Base-by-base conservation (phyloP, 768 basidiomycete genomes). In the Phylloporus arenicola region DNA sequence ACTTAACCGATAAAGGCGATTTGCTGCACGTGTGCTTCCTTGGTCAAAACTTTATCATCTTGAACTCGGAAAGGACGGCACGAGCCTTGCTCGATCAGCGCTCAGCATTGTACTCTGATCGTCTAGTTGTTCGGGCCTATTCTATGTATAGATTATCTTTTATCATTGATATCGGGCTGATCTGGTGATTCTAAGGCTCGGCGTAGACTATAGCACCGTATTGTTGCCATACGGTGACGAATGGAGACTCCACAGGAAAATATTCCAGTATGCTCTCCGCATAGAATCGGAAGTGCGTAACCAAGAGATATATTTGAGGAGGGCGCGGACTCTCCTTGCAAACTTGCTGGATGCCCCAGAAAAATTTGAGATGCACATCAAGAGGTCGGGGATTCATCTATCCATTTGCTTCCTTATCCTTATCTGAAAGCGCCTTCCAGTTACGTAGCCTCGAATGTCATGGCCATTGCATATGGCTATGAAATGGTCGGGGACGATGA, bases 171-270 rank as follows among this genome's bases (percentile, higher is more conserved):
- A 1, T 29, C n/a, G 11, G 16, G 41, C 27, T 43, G 25, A 43
- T 11, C 11, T 16, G 3, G n/a, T 4, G 25, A 4, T 43, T 12
- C 6, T 16, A 43, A 43, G 41, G 25, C 10, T 43, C 4, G 41
- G 24, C n/a, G 24, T 43, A 4, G 41, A 43, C n/a, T 27, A 43
- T 29, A 29, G 25, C 8, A 43, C 41, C 1, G 24, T 16, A 8
- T 29, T 29, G n/a, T 17, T 43, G 14, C 20, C 65, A 14, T 70
- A 68, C 27, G 59, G 64, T 30, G 57, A 62, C 20, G 53, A 57
- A 27, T 69, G 67, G 69, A 62, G 49, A 24, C 55, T 60, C 8
- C 69, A 69, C 42, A 62, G 68, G 39, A 63, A 59, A 42, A 47
- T 65, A 17, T 60, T 67, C 29, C 65, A 64, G 17, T 61, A 65